Base-by-base conservation (phyloP, 495 filamentous ascomycete species). In the Penicillium diatomitis region DNA sequence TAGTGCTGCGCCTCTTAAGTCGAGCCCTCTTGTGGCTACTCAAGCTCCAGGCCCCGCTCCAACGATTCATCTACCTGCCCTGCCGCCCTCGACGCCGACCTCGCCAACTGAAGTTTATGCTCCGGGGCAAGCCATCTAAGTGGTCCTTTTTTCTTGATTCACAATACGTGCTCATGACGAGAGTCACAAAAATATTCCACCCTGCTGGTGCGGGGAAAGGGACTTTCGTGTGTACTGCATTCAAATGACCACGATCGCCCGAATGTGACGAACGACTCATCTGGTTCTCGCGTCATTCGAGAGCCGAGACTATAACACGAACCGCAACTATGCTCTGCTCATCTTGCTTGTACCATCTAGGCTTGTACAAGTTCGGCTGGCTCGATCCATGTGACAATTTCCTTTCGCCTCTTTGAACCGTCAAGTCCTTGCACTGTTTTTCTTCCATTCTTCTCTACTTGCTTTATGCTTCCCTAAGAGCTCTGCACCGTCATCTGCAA, bases 1-100 rank as follows among this genome's bases (percentile, higher is more conserved):
- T 12, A 43, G 44, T 9, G 64, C 68, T 38, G 75, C 66, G 41
- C 77, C 79, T 41, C 73, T 78, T 0, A 78, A 79, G 32, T 75
- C 77, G 6, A 86, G 84, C 62, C 80, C 79, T 31, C 48, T 74
- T 35, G 62, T 68, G 11, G 63, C 60, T n/a, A 56, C 66, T 3
- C 57, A 63, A 29, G 67, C 55, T 34, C 63, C 66, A n/a, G 70
- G 56, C 9, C 67, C 69, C 11, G 56, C 63, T 7, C 68, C 69
- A 4, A 59, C 64, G 29, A 49, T 44, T 29, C 54, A 63, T 4
- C 64, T 69, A 10, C 68, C 68, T 2, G 58, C 65, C 5, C 46
- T 66, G 43, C 66, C 65, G 0, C 43, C 8, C 43, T 54, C 51
- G 29, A 11, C 33, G 29, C 55, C 51, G 4, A 50, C 34, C 30